Base-by-base conservation (phyloP, 352 stramenopile species). In the Halophytophthora polymorphica region DNA sequence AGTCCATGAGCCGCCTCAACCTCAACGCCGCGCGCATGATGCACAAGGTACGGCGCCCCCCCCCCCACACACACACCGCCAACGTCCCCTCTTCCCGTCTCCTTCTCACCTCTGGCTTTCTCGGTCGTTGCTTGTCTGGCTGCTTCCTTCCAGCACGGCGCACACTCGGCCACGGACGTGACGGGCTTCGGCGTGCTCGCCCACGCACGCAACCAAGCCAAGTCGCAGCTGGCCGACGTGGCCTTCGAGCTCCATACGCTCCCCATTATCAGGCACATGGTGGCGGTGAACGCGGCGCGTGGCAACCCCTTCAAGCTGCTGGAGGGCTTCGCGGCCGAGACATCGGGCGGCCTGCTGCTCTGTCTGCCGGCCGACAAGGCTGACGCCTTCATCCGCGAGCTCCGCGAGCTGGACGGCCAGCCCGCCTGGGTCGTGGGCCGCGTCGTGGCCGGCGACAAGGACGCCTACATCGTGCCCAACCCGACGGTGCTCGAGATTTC, bases 121-220 rank as follows among this genome's bases (percentile, higher is more conserved):
- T 25, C 7, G 4, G 37, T 28, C 13, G 23, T 51, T 44, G 36
- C 10, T 35, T 36, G 35, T 48, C 2, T 40, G 53, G 18, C 44
- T 50, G 8, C 29, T 21, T 37, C 10, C 29, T 21, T 37, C 4
- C 50, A 97, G 73, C 85, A 98, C 47, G 69, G 81, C 19, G 92
- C 93, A 6, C 79, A 96, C 65, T 96, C 90, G 25, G 90, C 84
- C n/a, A 98, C 95, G 18, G 95, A 98, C 66, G 92, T 98, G 34
- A 98, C 95, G 50, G 95, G 95, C 53, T 98, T 98, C 74, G 95
- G 95, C 18, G 85, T 98, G 34, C 67, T 98, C 17, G 92, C 91
- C 31, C 95, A 98, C 71, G 88, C 93, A 21, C 71, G 76, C 35
- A 98, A 98, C 71, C 80, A 98, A 50, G 87, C 93, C 51, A 88